Conservation (phyloP, 225 moss, liverwort and hornwort genomes). For the Lunularia cruciata region DNA sequence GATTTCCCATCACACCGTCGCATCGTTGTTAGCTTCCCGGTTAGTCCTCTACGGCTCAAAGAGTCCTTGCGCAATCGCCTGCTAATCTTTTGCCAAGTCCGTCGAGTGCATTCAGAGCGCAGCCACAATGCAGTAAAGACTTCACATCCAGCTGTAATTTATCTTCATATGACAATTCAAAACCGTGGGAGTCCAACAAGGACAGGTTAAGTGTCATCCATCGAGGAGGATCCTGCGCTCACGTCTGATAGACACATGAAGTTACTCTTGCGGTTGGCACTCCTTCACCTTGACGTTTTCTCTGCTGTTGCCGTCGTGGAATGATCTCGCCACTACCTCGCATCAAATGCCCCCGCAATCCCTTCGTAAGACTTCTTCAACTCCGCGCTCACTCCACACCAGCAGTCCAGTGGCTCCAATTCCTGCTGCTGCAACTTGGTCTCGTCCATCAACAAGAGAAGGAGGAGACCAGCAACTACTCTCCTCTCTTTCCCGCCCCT, state of each 20-base stretch:
- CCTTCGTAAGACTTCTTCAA: background rate
- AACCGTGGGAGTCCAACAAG: too few species aligned
- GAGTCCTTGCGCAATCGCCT: background rate
- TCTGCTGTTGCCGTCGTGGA: too few species aligned
- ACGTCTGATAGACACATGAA: too few species aligned
- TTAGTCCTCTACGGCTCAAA: background rate
- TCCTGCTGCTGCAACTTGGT: background rate
- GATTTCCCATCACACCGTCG: too few species aligned
- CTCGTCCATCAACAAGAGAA: background rate
- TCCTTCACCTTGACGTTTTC: too few species aligned
- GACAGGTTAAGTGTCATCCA: too few species aligned
- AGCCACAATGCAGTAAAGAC: background rate
- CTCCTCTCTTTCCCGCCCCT: background rate
- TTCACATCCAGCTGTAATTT: background rate
- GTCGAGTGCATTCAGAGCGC: background rate
- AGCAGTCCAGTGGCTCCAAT: background rate
- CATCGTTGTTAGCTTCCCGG: background rate
- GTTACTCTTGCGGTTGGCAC: too few species aligned
- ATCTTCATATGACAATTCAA: too few species aligned
- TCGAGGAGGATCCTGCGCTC: too few species aligned
- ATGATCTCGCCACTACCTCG: too few species aligned
- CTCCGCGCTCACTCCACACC: constrained; percentile 10
- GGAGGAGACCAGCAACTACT: background rate
- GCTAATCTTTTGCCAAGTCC: background rate
- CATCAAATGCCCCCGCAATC: too few species aligned